Base-by-base conservation (phyloP, 2,329 filamentous ascomycete species). In the Capronia americana region DNA sequence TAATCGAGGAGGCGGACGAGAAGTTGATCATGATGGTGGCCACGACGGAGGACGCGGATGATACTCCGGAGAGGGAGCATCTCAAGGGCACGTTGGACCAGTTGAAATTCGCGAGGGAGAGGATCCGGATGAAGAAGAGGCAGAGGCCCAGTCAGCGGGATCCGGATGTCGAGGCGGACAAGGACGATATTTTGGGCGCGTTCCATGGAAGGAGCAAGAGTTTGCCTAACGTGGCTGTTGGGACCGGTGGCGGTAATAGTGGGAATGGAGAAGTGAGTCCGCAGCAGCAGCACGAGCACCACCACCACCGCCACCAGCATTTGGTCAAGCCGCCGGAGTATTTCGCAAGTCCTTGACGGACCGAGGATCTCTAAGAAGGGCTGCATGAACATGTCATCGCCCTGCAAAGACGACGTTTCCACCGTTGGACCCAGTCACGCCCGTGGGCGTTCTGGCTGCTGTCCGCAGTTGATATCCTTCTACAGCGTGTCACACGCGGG, bases 61-160 rank as follows among this genome's bases (percentile, higher is more conserved):
- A 67, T 24, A 14, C 2, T 2, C 50, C 10, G 7, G 50, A 64
- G 24, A 30, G 32, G 30, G 50, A 60, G 44, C 12, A n/a, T 20
- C 34, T 38, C 7, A 66, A 69, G 56, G 53, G 59, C 20, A 46
- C 46, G 10, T 17, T 71, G 32, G 69, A 71, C 41, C 57, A 69
- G 51, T 34, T 71, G 56, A 71, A 62, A 51, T 71, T 71, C 44
- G 69, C 67, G 4, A 51, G 69, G 34, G 69, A 71, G 63, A 54
- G 67, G 50, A 58, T 71, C 5, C 57, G 69, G 54, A 71, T 71
- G 69, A 69, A 69, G 64, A 62, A 46, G 50, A 63, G 69, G 30
- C 69, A 71, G 57, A 32, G 69, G 24, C 69, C 69, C 0, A 69
- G 67, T 26, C 63, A 71, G 64, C 34, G 69, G 20, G 46, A 64